These are phyloP conservation scores for Theobroma grandiflorum DNA, from an alignment of 441 rosid genomes.

Conservation along the genomic window DNA sequence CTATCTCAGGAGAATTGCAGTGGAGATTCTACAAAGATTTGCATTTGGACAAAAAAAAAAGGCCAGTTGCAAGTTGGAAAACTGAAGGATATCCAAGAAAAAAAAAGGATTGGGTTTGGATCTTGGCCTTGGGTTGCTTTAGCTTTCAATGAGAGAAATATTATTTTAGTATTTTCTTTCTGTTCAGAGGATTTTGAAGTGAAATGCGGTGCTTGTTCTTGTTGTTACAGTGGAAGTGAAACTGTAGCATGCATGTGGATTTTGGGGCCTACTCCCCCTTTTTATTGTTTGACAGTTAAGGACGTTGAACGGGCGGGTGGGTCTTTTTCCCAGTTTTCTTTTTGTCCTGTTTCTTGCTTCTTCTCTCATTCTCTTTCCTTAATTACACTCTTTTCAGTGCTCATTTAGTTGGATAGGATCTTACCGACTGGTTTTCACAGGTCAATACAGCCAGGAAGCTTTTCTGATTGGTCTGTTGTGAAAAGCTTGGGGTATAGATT, in stretches of 20 bases:
- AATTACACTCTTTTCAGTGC: too few species aligned
- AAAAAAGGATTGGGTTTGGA: slow-evolving; percentile 10
- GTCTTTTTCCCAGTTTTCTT: neutral
- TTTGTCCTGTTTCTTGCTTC: neutral
- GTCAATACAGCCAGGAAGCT: too few species aligned
- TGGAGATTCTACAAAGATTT: slow-evolving; percentile 14
- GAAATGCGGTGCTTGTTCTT: neutral
- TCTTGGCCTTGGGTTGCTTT: slow-evolving; percentile 1
- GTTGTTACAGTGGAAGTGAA: slow-evolving; percentile 20
- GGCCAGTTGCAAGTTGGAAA: slow-evolving; percentile 1
- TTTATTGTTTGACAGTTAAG: slow-evolving; percentile 29
- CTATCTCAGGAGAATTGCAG: slow-evolving; percentile 11
- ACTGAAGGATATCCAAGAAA: neutral
- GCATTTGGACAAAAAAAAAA: slow-evolving; percentile 18
- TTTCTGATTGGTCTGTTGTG: too few species aligned
- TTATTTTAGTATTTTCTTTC: slow-evolving; percentile 4
- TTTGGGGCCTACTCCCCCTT: slow-evolving; percentile 21
- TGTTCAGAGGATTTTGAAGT: neutral
- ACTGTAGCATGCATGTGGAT: slow-evolving; percentile 28
- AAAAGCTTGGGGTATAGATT: too few species aligned
- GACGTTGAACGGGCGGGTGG: slow-evolving; percentile 34
- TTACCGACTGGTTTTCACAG: too few species aligned
- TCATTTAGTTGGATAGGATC: too few species aligned
- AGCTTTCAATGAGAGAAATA: neutral
- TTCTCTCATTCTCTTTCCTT: too few species aligned